A percentile compares a stretch with the other conserved stretches of the same genome.
These are phyloP conservation scores for Colletotrichum echinochloae DNA, from an alignment of 2,329 filamentous ascomycete species.

Conservation along the genomic window DNA sequence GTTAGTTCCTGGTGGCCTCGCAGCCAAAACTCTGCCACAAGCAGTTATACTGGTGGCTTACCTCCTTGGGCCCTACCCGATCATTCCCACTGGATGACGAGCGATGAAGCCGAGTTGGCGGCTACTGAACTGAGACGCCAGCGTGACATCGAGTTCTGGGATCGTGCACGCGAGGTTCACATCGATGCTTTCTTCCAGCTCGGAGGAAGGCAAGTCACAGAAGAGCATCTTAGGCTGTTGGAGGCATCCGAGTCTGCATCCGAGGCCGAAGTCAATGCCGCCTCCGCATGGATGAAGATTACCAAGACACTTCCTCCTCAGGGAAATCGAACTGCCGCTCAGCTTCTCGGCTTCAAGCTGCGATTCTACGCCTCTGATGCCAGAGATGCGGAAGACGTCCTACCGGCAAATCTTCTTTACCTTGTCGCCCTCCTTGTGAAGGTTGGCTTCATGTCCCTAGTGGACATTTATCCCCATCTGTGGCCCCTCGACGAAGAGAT, in stretches of 20 bases:
- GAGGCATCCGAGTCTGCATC: slow-evolving; percentile 55
- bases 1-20: slow-evolving; percentile 98
- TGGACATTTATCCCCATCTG: slow-evolving; percentile 91
- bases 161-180: slow-evolving; percentile 78
- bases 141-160: slow-evolving; percentile 85
- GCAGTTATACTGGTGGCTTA: slow-evolving; percentile 72
- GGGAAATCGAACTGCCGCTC: slow-evolving; percentile 92
- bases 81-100: slow-evolving; percentile 71
- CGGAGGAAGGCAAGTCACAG: slow-evolving; percentile 75
- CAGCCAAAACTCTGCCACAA: slow-evolving; percentile 57
- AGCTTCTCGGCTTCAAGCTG: slow-evolving; percentile 96
- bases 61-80: slow-evolving; percentile 87
- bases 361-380: slow-evolving; percentile 90
- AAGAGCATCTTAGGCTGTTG: slow-evolving; percentile 64
- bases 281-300: slow-evolving; percentile 79
- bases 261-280: slow-evolving; percentile 66
- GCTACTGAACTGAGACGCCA: slow-evolving; percentile 67
- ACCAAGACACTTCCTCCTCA: slow-evolving; percentile 86
- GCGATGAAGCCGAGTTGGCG: slow-evolving; percentile 75
- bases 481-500: slow-evolving; percentile 88
- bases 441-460: slow-evolving; percentile 93
- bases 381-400: slow-evolving; percentile 78
- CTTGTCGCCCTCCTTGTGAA: slow-evolving; percentile 94
- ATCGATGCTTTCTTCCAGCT: slow-evolving; percentile 91
- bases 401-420: slow-evolving; percentile 94